phyloP scores from a whole-genome alignment of 2,329 filamentous ascomycete genomes.

The Annulohypoxylon truncatum region DNA sequence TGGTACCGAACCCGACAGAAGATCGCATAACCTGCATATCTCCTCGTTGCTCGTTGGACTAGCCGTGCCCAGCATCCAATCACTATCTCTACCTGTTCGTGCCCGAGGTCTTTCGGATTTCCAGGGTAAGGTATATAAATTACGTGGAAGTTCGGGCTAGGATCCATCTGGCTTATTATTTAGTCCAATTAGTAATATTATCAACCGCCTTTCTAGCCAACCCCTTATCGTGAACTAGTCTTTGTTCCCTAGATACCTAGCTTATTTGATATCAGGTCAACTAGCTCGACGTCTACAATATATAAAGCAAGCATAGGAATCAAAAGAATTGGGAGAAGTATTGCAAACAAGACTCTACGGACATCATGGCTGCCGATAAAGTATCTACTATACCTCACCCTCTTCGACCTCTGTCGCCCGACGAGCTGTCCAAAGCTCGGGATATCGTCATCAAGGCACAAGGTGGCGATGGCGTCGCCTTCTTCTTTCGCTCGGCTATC shows the following conservation, averaged over 20 bases:
- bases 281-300: not conserved
- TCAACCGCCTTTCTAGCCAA: not conserved
- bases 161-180: constrained; percentile 6
- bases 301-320: not conserved
- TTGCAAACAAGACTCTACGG: not conserved
- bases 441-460: constrained; percentile 43
- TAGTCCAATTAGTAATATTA: constrained; percentile 24
- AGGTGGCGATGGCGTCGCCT: constrained; percentile 39
- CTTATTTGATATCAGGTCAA: not conserved
- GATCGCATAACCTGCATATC: constrained; percentile 31
- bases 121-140: constrained; percentile 34
- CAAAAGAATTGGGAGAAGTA: constrained; percentile 4
- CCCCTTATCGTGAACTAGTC: constrained; percentile 18
- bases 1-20: constrained; percentile 34
- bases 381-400: constrained; percentile 41
- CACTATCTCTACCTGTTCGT: constrained; percentile 17
- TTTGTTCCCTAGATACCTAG: constrained; percentile 6
- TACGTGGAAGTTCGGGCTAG: constrained; percentile 17
- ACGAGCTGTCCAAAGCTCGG: constrained; percentile 46
- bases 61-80: constrained; percentile 30
- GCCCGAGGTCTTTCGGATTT: constrained; percentile 31
- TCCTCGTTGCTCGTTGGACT: constrained; percentile 15
- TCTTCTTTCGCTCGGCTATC: constrained; percentile 47
- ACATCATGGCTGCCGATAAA: constrained; percentile 28
- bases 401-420: constrained; percentile 46